A percentile compares a stretch with the other conserved stretches of the same genome.
Evolutionary conservation across 2,329 filamentous ascomycete species (phyloP).

Genomic region (Epichloe uncinata): DNA sequence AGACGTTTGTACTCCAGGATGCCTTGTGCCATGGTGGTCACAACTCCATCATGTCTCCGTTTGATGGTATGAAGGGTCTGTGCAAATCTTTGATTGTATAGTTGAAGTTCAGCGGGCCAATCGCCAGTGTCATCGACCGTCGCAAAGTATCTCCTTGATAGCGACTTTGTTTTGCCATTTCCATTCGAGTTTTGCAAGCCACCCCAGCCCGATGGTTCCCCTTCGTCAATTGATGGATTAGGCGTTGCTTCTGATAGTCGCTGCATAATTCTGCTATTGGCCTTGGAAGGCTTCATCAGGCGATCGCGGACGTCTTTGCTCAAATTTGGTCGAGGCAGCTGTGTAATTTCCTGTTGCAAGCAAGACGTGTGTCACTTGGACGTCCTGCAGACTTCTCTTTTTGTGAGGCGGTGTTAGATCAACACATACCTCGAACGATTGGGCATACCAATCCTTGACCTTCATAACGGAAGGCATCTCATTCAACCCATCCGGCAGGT

Average conservation of each 20-base stretch:
- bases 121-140: slow-evolving; percentile 76
- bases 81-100: slow-evolving; percentile 87
- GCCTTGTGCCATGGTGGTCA: slow-evolving; percentile 94
- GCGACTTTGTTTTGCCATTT: slow-evolving; percentile 36
- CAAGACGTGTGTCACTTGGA: slow-evolving; percentile 1
- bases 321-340: slow-evolving; percentile 64
- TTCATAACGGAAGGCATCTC: slow-evolving; percentile 95
- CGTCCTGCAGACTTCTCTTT: not conserved
- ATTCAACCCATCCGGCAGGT: slow-evolving; percentile 86
- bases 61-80: slow-evolving; percentile 89
- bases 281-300: slow-evolving; percentile 54
- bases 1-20: slow-evolving; percentile 97
- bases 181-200: slow-evolving; percentile 29
- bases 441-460: slow-evolving; percentile 97
- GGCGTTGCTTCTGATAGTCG: slow-evolving; percentile 71
- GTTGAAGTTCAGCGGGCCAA: slow-evolving; percentile 87
- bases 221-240: slow-evolving; percentile 79
- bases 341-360: slow-evolving; percentile 70
- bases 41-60: slow-evolving; percentile 87
- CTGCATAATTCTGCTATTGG: slow-evolving; percentile 46
- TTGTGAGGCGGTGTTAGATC: not conserved
- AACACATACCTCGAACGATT: slow-evolving; percentile 86
- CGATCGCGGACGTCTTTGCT: slow-evolving; percentile 63
- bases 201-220: slow-evolving; percentile 57
- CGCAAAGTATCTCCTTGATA: slow-evolving; percentile 62